Conservation (phyloP, 805 yeast species). For the Metschnikowia noctiluminum region DNA sequence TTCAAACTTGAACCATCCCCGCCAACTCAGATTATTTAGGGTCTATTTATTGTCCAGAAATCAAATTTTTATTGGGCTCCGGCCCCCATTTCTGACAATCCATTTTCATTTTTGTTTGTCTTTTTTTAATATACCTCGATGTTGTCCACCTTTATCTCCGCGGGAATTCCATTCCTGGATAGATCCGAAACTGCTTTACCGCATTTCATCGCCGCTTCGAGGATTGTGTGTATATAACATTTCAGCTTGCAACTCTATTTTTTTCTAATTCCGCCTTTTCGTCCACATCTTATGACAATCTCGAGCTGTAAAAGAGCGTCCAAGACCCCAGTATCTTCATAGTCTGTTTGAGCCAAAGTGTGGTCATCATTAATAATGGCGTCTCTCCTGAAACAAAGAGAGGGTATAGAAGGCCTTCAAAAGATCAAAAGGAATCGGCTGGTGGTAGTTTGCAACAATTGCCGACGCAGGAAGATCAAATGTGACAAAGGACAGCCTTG, state of each 20-base stretch:
- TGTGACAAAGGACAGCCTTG: slow-evolving; percentile 31
- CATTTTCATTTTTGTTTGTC: no score
- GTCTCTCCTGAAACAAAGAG: not conserved
- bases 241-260: no score
- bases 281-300: no score
- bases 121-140: no score
- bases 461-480: slow-evolving; percentile 31
- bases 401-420: not conserved
- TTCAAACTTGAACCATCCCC: no score
- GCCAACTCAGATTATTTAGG: no score
- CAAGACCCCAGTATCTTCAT: no score
- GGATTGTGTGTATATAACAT: not conserved
- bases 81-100: no score
- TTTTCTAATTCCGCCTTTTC: no score
- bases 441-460: slow-evolving; percentile 28
- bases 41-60: no score
- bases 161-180: not conserved
- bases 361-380: not conserved
- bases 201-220: not conserved
- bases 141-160: not conserved
- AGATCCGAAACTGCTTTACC: not conserved
- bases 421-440: slow-evolving; percentile 21
- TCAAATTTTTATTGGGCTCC: no score
- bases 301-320: no score
- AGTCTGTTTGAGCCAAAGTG: not conserved